Evolutionary conservation across 441 rosid species (phyloP).

Genomic region (Croton setiger): DNA sequence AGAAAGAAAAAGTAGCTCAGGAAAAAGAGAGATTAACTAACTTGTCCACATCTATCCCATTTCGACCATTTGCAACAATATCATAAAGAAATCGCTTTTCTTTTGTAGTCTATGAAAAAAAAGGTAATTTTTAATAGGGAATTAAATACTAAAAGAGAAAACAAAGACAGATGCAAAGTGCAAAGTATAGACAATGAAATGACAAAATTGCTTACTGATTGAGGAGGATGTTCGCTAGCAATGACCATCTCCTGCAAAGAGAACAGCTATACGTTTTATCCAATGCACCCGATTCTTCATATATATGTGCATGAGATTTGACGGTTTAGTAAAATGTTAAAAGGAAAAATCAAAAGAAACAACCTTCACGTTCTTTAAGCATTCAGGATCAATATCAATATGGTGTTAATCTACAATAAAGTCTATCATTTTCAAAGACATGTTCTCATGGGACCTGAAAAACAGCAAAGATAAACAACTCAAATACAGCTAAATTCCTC

Average conservation of each 20-base stretch:
- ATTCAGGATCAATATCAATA: conserved; percentile 53
- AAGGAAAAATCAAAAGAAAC: conserved; percentile 9
- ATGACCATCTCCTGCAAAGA: conserved; percentile 56
- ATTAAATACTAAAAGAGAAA: conserved; percentile 2
- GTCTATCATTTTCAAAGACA: conserved; percentile 62
- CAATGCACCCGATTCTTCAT: background rate
- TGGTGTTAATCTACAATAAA: conserved; percentile 50
- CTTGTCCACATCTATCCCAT: conserved; percentile 78
- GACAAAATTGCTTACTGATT: conserved; percentile 34
- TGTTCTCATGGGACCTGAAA: conserved; percentile 68
- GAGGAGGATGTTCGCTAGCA: conserved; percentile 43
- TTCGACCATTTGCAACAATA: conserved; percentile 76
- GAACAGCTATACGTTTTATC: conserved; percentile 9
- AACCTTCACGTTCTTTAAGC: conserved; percentile 55
- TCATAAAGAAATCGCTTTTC: conserved; percentile 52
- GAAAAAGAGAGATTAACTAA: conserved; percentile 24
- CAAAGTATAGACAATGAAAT: conserved; percentile 12
- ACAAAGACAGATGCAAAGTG: background rate
- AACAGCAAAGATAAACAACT: conserved; percentile 9
- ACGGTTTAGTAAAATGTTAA: background rate
- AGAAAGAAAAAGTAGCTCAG: background rate
- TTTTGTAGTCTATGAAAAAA: conserved; percentile 28
- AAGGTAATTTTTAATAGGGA: conserved; percentile 9
- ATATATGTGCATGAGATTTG: background rate
- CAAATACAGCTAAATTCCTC: conserved; percentile 5